Evolutionary conservation across 2,329 filamentous ascomycete genomes (phyloP), one percentile per base, ranked within the genome.

Genomic region (Penicillium sclerotiorum): DNA sequence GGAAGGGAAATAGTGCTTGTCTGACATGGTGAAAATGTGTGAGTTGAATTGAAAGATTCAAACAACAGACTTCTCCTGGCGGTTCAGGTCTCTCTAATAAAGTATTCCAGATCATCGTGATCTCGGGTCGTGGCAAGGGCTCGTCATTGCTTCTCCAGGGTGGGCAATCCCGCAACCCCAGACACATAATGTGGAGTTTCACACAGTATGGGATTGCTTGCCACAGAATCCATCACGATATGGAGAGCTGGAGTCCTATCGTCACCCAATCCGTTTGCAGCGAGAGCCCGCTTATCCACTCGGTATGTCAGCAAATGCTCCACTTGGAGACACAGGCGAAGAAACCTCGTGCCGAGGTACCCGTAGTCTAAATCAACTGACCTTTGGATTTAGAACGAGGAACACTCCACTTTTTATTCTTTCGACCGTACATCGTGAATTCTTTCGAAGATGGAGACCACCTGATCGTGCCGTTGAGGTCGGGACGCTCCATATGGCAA

Each of bases 1-100:
- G 12, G 50, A 49, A 33, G 50, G 43, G 15, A 53, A 50, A 17
- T 50, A 53, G 18, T 53, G 50, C 23, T 53, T 53, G 8, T 23
- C 17, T 25, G 50, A 47, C 50, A 53, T 53, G 2, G 11, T 48
- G 28, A 8, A 23, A 39, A 25, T 17, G 15, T 38, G 33, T 13
- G 20, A 30, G n/a, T 23, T 21, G 4, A 42, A n/a, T 15, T 20
- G 8, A 30, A 18, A 27, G 21, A 30, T 23, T 6, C 5, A 8
- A 23, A 7, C 20, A 20, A 20, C n/a, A 39, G 13, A 32, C 11
- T 4, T 32, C 4, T 32, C 11, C 28, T 4, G 25, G 6, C 25
- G 22, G n/a, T 28, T 40, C 23, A 4, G 3, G 8, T n/a, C 20
- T 36, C 15, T 28, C 39, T 43, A 42, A 30, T 43, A 17, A 43